A percentile compares a stretch with the other conserved stretches of the same genome.
Evolutionary conservation across 1,139 yeast genomes (phyloP).

Genomic region (Lodderomyces parapsilosis): DNA sequence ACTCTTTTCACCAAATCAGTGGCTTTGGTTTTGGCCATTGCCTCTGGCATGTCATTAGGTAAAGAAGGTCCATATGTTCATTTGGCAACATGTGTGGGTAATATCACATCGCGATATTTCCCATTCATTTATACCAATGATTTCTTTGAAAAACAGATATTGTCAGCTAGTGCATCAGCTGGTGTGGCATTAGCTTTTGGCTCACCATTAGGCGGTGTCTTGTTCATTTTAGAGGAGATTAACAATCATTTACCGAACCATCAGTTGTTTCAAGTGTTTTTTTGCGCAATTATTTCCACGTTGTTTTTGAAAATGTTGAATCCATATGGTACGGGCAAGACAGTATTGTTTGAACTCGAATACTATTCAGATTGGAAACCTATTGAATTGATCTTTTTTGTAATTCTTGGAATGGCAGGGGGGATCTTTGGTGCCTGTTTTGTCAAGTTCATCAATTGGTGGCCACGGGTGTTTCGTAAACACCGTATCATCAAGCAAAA

Average conservation of each 20-base stretch:
- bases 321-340: constrained; percentile 65
- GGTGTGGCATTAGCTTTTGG: constrained; percentile 75
- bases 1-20: constrained; percentile 52
- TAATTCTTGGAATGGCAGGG: constrained; percentile 54
- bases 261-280: constrained; percentile 57
- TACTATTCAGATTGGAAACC: constrained; percentile 57
- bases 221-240: constrained; percentile 65
- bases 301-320: constrained; percentile 55
- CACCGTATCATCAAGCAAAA: constrained; percentile 31
- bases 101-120: constrained; percentile 53
- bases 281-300: constrained; percentile 60
- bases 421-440: constrained; percentile 59
- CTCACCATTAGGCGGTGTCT: constrained; percentile 67
- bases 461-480: constrained; percentile 46
- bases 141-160: constrained; percentile 53
- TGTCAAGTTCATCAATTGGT: constrained; percentile 50
- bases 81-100: constrained; percentile 67
- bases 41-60: constrained; percentile 65
- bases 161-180: constrained; percentile 65
- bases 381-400: constrained; percentile 47
- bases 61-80: constrained; percentile 77
- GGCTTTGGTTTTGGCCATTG: constrained; percentile 57
- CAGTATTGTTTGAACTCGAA: constrained; percentile 57
- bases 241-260: constrained; percentile 59
- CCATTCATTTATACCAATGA: constrained; percentile 51